Base-by-base conservation (phyloP, 2,329 filamentous ascomycete species). In the Aspergillus versicolor region DNA sequence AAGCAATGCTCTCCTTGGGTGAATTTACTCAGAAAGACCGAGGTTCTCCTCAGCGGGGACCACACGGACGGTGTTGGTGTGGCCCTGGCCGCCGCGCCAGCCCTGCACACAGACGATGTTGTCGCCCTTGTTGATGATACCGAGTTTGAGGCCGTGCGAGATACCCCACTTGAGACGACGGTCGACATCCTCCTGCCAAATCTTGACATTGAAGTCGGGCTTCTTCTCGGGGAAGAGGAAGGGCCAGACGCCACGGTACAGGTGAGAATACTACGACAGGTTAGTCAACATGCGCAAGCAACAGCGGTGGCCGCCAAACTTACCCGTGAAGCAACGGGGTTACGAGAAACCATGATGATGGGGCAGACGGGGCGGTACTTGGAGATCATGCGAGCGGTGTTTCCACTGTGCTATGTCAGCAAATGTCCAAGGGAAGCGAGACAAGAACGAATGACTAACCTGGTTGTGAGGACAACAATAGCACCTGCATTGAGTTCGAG, bases 141-240 rank as follows among this genome's bases (percentile, higher is more conserved):
- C 82, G 44, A 99, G 89, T 78, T 89, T 86, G 70, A 96, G 85
- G 67, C 91, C 94, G 74, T 92, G 86, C 74, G 84, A 81, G 75
- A 99, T 91, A 75, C 91, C 94, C 92, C 93, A 99, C 84, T 93
- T 96, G 78, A 99, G 91, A 73, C 94, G 91, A 75, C 88, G 87
- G 80, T 99, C 94, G 68, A 99, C 94, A 78, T 99, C 93, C 82
- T 97, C 92, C 82, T 99, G 94, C 94, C 94, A 99, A 80, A 95
- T 92, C 71, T 89, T 86, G 77, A 89, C 85, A 75, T 84, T 85
- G 79, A 97, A 99, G 81, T 99, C 91, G 68, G 94, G 94, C 87
- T 97, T 97, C 69, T 81, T 79, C 82, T 96, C 90, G 53, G 88
- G 85, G 84, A 97, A 97, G 71, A 89, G 83, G 89, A 99, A 99